A percentile compares a stretch with the other conserved stretches of the same genome.
Evolutionary conservation across 495 filamentous ascomycete genomes (phyloP).

Genomic region (Podospora sp.): DNA sequence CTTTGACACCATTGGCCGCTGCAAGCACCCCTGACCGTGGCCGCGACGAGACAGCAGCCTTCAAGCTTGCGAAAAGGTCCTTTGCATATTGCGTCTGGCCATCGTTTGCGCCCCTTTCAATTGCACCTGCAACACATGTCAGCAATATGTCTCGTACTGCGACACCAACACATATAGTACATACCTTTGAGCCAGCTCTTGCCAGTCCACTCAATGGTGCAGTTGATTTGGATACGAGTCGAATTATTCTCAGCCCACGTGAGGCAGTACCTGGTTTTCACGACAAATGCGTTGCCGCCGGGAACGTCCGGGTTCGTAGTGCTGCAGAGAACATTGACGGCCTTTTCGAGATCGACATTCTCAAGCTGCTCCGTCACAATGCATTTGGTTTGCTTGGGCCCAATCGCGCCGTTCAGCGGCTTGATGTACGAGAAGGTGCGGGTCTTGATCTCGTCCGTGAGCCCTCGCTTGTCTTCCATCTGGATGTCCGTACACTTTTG

Average conservation of each 20-base stretch:
- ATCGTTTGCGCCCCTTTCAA: conserved; percentile 93
- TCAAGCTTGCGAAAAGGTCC: conserved; percentile 73
- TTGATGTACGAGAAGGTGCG: conserved; percentile 89
- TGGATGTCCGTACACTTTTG: conserved; percentile 87
- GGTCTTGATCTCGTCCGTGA: conserved; percentile 70
- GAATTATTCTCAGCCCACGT: conserved; percentile 85
- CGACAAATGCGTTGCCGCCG: conserved; percentile 85
- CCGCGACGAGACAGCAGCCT: conserved; percentile 68
- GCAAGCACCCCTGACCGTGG: conserved; percentile 48
- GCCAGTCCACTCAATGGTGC: conserved; percentile 91
- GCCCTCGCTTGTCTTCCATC: conserved; percentile 78
- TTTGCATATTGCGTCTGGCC: conserved; percentile 81
- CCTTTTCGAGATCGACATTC: conserved; percentile 81
- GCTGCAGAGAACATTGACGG: conserved; percentile 72
- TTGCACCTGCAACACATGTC: conserved; percentile 62
- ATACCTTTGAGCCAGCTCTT: conserved; percentile 98
- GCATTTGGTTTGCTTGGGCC: conserved; percentile 94
- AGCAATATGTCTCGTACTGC: background rate
- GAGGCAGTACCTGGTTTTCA: conserved; percentile 92
- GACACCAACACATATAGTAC: too few relatives aligned
- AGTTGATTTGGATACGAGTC: conserved; percentile 82
- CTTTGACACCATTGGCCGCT: conserved; percentile 43
- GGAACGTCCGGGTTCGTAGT: conserved; percentile 96
- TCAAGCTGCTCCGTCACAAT: conserved; percentile 83
- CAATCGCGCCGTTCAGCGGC: conserved; percentile 78